Evolutionary conservation across 2,329 filamentous ascomycete genomes (phyloP).

Genomic region (Colletotrichum aenigma): DNA sequence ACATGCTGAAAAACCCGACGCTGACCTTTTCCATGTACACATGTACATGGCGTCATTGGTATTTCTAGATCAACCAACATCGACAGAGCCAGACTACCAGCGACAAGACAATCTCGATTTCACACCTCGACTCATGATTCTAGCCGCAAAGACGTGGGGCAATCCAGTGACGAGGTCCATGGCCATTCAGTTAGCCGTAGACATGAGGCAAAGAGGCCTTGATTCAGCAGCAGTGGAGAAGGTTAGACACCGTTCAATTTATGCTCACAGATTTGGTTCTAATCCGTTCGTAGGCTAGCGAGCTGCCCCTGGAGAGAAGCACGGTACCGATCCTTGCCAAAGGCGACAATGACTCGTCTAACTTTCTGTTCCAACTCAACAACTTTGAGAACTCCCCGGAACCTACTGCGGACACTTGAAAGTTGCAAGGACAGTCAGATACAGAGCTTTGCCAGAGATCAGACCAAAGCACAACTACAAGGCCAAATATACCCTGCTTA

Average conservation of each 20-base stretch:
- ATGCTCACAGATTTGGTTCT: background rate
- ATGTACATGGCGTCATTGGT: slow-evolving; percentile 74
- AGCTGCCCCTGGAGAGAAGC: background rate
- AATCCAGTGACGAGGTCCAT: slow-evolving; percentile 74
- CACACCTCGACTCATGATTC: slow-evolving; percentile 69
- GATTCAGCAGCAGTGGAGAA: slow-evolving; percentile 27
- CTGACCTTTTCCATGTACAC: slow-evolving; percentile 73
- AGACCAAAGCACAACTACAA: background rate
- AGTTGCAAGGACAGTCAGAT: background rate
- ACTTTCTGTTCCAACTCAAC: background rate
- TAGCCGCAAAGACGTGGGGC: slow-evolving; percentile 58
- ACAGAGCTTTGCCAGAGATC: accelerated
- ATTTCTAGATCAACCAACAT: slow-evolving; percentile 69
- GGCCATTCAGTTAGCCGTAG: slow-evolving; percentile 70
- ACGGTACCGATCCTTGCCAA: background rate
- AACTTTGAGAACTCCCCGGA: background rate
- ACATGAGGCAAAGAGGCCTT: slow-evolving; percentile 51
- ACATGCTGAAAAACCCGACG: slow-evolving; percentile 68
- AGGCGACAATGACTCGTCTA: background rate
- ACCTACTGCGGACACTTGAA: background rate
- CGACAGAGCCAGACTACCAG: slow-evolving; percentile 44
- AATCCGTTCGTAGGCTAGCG: background rate
- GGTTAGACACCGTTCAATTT: background rate
- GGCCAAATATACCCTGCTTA: background rate
- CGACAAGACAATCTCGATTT: slow-evolving; percentile 65